phyloP scores from a whole-genome alignment of 257 asterid species.

The Solanum bulbocastanum region DNA sequence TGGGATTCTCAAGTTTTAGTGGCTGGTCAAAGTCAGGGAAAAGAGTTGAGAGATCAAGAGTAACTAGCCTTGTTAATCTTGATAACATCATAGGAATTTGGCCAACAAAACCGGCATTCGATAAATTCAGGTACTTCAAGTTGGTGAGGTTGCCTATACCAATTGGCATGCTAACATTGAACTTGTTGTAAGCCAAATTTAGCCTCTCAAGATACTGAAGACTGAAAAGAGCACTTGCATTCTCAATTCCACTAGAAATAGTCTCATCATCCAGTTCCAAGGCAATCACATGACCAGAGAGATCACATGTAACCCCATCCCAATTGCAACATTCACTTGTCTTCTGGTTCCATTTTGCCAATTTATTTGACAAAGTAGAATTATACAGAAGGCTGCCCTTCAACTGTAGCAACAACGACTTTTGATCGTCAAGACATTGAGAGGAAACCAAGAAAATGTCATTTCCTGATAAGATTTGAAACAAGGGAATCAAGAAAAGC shows the following conservation, averaged over 20 bases:
- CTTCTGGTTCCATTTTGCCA: slow-evolving; percentile 15
- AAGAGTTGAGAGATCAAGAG: slow-evolving; percentile 14
- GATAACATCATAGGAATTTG: slow-evolving; percentile 11
- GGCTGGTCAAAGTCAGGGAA: neutral
- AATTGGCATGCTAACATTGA: neutral
- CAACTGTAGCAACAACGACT: slow-evolving; percentile 28
- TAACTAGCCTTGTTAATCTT: slow-evolving; percentile 1
- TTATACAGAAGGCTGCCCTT: slow-evolving; percentile 13
- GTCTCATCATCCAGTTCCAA: slow-evolving; percentile 1
- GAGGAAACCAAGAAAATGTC: slow-evolving; percentile 2
- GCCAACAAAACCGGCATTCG: slow-evolving; percentile 10
- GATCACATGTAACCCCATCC: slow-evolving; percentile 27
- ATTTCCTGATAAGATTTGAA: neutral
- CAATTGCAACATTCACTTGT: slow-evolving; percentile 22
- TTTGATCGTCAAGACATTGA: slow-evolving; percentile 40
- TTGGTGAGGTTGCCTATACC: neutral
- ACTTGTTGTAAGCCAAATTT: slow-evolving; percentile 13
- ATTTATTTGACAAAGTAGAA: slow-evolving; percentile 10
- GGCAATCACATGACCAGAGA: slow-evolving; percentile 10
- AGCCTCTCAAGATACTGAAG: slow-evolving; percentile 10
- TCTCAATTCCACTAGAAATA: neutral
- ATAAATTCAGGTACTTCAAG: slow-evolving; percentile 13
- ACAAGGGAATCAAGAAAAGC: slow-evolving; percentile 19
- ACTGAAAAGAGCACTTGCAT: slow-evolving; percentile 1
- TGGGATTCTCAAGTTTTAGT: slow-evolving; percentile 37